Evolutionary conservation across 352 stramenopile species (phyloP), one percentile per base, ranked within the genome.

Genomic region (Bremia lactucae): DNA sequence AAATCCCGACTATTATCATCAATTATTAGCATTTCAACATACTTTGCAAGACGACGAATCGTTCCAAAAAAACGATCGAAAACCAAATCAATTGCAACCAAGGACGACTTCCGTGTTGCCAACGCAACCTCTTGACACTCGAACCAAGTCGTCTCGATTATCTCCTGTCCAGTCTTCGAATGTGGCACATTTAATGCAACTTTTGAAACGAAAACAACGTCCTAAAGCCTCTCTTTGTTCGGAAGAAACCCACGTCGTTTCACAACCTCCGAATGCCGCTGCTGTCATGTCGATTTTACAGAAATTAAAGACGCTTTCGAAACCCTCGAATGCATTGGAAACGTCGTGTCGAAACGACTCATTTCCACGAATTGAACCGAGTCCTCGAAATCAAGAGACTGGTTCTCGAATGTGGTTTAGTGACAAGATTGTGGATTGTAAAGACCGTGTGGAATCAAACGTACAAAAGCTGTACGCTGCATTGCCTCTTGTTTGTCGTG

Each of bases 201-300:
- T 89, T 31, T 55, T 89, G n/a, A 83, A 83, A 50, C 62, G 69
- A 16, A 89, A 89, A 51, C 68, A 85, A 42, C 46, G 52, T 29
- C 11, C 46, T 1, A 38, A 56, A 1, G 49, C 62, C 1, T 46
- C 49, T 20, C 22, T 22, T 2, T 8, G 48, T 56, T 39, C 57
- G 53, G 51, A 39, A 83, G 49, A 78, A 80, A 51, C 76, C 72
- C 3, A 86, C 80, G 35, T 70, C 80, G n/a, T 49, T 58, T 58
- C 68, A 36, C 55, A 54, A 15, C 65, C 70, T 5, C 74, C 77
- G 1, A 65, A 87, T 35, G 53, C 77, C 2, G 70, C 73, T 10
- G 77, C 76, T 8, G 80, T 92, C 20, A 92, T 90, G 77, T 90
- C 75, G 4, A 87, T 92, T 23, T 46, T 92, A 34, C 72, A 89